Percentiles rank a stretch among this genome's conserved stretches.
phyloP scores from a whole-genome alignment of 2,329 filamentous ascomycete species.

The Diaporthe vexans region DNA sequence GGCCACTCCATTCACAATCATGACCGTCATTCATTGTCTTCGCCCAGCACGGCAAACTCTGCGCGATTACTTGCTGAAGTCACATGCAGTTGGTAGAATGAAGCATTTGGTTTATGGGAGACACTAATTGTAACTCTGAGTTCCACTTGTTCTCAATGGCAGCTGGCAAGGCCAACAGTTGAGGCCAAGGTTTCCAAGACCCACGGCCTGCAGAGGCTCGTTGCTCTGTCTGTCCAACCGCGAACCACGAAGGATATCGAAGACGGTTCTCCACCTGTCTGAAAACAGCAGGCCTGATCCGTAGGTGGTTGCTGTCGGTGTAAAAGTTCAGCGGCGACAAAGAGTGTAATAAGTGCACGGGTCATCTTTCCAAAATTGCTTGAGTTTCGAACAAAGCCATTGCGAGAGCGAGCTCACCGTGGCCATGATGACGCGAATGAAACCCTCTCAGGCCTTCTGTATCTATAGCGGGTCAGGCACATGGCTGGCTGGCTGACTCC shows the following conservation, averaged over 20 bases:
- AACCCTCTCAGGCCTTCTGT: constrained; percentile 15
- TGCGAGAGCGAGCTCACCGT: background rate
- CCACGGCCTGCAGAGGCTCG: background rate
- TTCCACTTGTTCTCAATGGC: background rate
- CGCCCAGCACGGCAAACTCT: background rate
- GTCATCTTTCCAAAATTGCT: background rate
- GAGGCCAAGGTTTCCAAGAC: background rate
- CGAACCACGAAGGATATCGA: background rate
- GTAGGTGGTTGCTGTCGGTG: background rate
- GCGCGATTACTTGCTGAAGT: background rate
- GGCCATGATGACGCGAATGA: constrained; percentile 8
- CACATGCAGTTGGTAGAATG: background rate
- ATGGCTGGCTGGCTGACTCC: constrained; percentile 11
- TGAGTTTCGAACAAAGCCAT: background rate
- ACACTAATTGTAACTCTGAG: background rate
- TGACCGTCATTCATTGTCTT: background rate
- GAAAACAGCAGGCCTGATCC: background rate
- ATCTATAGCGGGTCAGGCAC: constrained; percentile 11
- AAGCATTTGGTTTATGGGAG: background rate
- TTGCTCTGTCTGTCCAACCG: background rate
- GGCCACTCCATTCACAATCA: background rate
- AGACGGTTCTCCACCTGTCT: background rate
- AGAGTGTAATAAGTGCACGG: background rate
- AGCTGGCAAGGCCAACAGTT: background rate
- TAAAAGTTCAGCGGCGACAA: background rate